Base-by-base conservation (phyloP, 192 early-diverging fungal genomes). In the Backusella macrospora region DNA sequence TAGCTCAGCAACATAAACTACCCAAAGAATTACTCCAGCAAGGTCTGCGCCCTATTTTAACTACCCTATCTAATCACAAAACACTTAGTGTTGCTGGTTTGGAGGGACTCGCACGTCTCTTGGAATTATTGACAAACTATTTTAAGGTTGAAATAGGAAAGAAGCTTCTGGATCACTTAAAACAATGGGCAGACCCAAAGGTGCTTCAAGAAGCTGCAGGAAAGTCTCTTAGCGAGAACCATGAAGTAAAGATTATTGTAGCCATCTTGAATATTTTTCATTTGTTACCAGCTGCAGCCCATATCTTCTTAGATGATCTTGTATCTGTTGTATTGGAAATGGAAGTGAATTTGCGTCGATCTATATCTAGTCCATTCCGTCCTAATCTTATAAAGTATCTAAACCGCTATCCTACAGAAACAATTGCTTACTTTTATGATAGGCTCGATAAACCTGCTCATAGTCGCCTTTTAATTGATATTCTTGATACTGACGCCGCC, bases 111-210 rank as follows among this genome's bases (percentile, higher is more conserved):
- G 96, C 96, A 5, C 92, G 97, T 4, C 81, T 99, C 52, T 79
- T 99, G 14, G 92, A 97, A 78, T 85, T 99, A 0, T 78, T 99
- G 70, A 96, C 94, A 26, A 98, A 94, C 80, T 99, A 98, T 79
- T 99, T 99, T 84, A 99, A 98, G 76, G 94, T 95, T 12, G 96
- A 99, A 76, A 97, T 99, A 45, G 97, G 98, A n/a, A 93, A 92
- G 70, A 97, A 98, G 85, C 85, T 99, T 14, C 78, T 99, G 23
- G 97, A 99, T 78, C 98, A 99, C 79, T 82, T 99, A 70, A 88
- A 91, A 34, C 88, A 92, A 65, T 98, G 96, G 96, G 95, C 96
- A 39, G 93, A 94, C 46, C 94, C 96, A 10, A 85, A 87, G 44
- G 86, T 94, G 64, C 76, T 98, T 9, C 89, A 93, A 64, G 93